Evolutionary conservation across 441 rosid species (phyloP).

Genomic region (Erodium texanum): DNA sequence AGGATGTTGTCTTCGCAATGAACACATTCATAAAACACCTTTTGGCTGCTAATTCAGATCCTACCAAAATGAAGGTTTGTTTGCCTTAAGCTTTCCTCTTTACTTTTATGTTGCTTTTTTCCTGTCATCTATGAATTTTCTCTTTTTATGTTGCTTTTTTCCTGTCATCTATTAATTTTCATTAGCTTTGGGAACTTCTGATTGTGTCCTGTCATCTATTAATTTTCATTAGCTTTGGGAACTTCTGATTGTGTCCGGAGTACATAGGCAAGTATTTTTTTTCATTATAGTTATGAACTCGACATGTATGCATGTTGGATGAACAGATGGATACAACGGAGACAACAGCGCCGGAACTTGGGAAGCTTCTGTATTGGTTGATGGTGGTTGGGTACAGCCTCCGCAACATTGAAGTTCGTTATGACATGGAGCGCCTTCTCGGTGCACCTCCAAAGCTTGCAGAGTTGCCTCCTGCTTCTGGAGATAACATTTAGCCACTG

Average conservation of each 20-base stretch:
- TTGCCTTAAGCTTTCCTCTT: constrained; percentile 3
- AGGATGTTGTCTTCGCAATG: constrained; percentile 92
- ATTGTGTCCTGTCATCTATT: not conserved
- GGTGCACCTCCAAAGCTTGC: constrained; percentile 68
- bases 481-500: constrained; percentile 64
- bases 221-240: too few relatives aligned
- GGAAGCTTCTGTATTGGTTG: constrained; percentile 79
- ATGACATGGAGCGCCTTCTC: constrained; percentile 90
- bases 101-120: not conserved
- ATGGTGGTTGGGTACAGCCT: constrained; percentile 96
- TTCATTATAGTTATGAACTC: too few relatives aligned
- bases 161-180: not conserved
- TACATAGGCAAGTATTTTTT: constrained; percentile 50
- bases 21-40: constrained; percentile 88
- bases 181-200: not conserved
- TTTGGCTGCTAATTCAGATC: constrained; percentile 74
- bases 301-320: too few relatives aligned
- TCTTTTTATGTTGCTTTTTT: not conserved
- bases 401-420: constrained; percentile 91
- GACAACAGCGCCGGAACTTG: constrained; percentile 80
- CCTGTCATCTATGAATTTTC: too few relatives aligned
- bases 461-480: constrained; percentile 86
- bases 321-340: too few relatives aligned
- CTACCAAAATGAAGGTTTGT: constrained; percentile 89
- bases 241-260: not conserved